Evolutionary conservation across 495 filamentous ascomycete species (phyloP).

Genomic region (Penicillium soppii): DNA sequence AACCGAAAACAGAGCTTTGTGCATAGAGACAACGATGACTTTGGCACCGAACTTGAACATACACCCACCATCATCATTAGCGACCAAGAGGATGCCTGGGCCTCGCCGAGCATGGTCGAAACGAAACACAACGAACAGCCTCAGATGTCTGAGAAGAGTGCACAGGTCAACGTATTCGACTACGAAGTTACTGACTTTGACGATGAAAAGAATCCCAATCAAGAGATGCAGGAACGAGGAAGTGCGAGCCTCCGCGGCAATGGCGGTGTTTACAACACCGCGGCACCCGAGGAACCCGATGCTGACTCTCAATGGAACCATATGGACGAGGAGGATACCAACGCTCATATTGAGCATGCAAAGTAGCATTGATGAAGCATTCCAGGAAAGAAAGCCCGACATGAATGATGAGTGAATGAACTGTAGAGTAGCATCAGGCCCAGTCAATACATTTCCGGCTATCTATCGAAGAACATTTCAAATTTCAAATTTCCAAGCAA

Average conservation of each 20-base stretch:
- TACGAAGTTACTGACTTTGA: constrained; percentile 42
- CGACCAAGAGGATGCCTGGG: constrained; percentile 4
- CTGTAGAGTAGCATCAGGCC: constrained; percentile 5
- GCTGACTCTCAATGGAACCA: constrained; percentile 11
- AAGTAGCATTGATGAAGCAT: background rate
- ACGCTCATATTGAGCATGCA: constrained; percentile 16
- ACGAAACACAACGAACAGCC: background rate
- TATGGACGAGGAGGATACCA: constrained; percentile 15
- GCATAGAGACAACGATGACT: constrained; percentile 45
- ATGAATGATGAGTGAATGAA: constrained; percentile 22
- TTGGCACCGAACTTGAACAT: constrained; percentile 41
- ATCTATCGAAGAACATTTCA: background rate
- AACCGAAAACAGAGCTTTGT: constrained; percentile 42
- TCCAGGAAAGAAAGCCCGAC: background rate
- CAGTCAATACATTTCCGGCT: background rate
- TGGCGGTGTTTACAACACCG: constrained; percentile 2
- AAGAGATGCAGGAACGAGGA: constrained; percentile 42
- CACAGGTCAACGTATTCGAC: constrained; percentile 41
- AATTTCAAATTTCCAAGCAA: background rate
- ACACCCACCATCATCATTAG: constrained; percentile 7
- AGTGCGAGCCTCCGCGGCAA: constrained; percentile 25
- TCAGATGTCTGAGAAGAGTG: constrained; percentile 11
- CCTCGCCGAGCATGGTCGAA: background rate
- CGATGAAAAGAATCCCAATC: constrained; percentile 19
- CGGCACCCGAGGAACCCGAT: constrained; percentile 2